These are phyloP conservation scores for Brassica napus DNA, from an alignment of 345 rosid species.

Conservation along the genomic window Da-Ae NC_063445.1:5472501-5473000, in stretches of 20 bases:
- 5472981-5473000: slow-evolving; percentile 96
- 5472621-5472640: slow-evolving; percentile 95
- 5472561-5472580: slow-evolving; percentile 70
- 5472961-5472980: slow-evolving; percentile 85
- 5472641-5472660: slow-evolving; percentile 96
- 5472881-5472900: slow-evolving; percentile 74
- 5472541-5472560: slow-evolving; percentile 69
- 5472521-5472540: slow-evolving; percentile 94
- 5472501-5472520: slow-evolving; percentile 87
- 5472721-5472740: slow-evolving; percentile 93
- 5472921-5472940: slow-evolving; percentile 97
- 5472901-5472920: slow-evolving; percentile 95
- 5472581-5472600: slow-evolving; percentile 91
- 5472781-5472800: slow-evolving; percentile 89
- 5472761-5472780: slow-evolving; percentile 96
- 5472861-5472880: slow-evolving; percentile 98
- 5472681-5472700: slow-evolving; percentile 93
- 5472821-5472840: slow-evolving; percentile 89
- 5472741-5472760: slow-evolving; percentile 87
- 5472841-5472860: slow-evolving; percentile 90
- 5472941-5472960: slow-evolving; percentile 88
- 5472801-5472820: slow-evolving; percentile 93
- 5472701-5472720: slow-evolving; percentile 93
- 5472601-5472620: slow-evolving; percentile 87
- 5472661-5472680: slow-evolving; percentile 82